A percentile compares a stretch with the other conserved stretches of the same genome.
These are phyloP conservation scores for Torulaspora globosa DNA, from an alignment of 1,139 yeast genomes.

Conservation along the genomic window DNA sequence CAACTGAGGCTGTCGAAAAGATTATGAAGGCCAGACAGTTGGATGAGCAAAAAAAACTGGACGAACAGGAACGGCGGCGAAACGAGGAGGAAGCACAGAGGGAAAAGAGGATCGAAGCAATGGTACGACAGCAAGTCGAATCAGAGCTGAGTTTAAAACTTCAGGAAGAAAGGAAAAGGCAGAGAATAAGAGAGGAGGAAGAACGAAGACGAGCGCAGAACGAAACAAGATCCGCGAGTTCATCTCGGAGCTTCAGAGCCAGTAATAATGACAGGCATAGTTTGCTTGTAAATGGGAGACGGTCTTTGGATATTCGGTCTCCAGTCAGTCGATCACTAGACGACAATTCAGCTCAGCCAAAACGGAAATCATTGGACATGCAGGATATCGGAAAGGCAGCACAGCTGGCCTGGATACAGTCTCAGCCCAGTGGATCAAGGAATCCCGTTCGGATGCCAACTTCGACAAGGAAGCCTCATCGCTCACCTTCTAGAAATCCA, in stretches of 20 bases:
- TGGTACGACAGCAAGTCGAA: constrained; percentile 29
- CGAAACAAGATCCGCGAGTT: constrained; percentile 6
- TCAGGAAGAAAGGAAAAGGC: constrained; percentile 18
- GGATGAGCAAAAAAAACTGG: constrained; percentile 14
- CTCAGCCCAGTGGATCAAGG: constrained; percentile 10
- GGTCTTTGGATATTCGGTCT: constrained; percentile 9
- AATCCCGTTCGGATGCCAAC: constrained; percentile 3
- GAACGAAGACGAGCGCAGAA: constrained; percentile 8
- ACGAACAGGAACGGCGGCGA: constrained; percentile 18
- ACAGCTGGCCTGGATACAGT: constrained; percentile 21
- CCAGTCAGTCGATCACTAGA: constrained; percentile 7
- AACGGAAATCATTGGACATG: constrained; percentile 16
- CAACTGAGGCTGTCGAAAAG: constrained; percentile 24
- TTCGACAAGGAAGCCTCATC: constrained; percentile 1
- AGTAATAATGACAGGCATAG: constrained; percentile 8
- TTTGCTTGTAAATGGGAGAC: constrained; percentile 10
- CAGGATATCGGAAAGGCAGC: constrained; percentile 23
- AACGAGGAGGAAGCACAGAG: constrained; percentile 21
- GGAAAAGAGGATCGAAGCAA: constrained; percentile 25
- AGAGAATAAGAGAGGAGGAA: constrained; percentile 8
- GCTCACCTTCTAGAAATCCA: constrained; percentile 5
- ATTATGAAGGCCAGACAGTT: constrained; percentile 20
- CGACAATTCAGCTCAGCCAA: constrained; percentile 2
- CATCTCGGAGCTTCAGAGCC: constrained; percentile 2
- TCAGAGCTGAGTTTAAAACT: constrained; percentile 22